Base-by-base conservation (phyloP, 2,329 filamentous ascomycete species). In the Hypoxylon sp. region DNA sequence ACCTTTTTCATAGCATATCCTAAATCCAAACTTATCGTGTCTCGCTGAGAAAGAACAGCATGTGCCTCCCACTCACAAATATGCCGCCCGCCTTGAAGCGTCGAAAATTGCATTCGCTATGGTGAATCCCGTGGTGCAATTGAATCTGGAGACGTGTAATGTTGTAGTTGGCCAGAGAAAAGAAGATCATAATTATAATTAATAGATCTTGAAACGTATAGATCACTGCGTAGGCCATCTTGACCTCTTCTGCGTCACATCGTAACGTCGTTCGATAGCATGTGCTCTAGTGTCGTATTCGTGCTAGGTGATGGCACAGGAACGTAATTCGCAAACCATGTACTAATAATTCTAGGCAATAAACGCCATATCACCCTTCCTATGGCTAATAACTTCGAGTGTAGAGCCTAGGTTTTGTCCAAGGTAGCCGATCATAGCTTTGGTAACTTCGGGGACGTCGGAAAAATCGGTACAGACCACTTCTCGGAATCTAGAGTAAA, bases 371-470 rank as follows among this genome's bases (percentile, higher is more conserved):
- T 78, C 76, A 5, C 77, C 76, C 60, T 79, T 81, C 65, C 78
- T 76, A 59, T 81, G 77, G 54, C 77, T 79, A 60, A 83, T 76
- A 19, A 82, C 76, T 52, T 84, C 82, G 29, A 84, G 76, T 0
- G 81, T 83, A 10, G 81, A 79, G 9, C 80, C 80, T 39, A 86
- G 76, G 10, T 77, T 82, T 55, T 82, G 81, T 35, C 80, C 81
- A 29, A 86, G 75, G 63, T 85, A 83, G 44, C 79, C 79, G 63
- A 84, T 79, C 79, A 86, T 81, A 31, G 81, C 83, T 60, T 80
- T 80, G 67, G 81, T 81, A 52, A 86, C 79, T 33, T 83, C 83
- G 2, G 78, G 75, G 50, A 84, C 79, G 4, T 83, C 80, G 29
- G 79, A 80, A 9, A 81, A 69, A 14, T 83, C 78, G 24, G 77